A percentile compares a stretch with the other conserved stretches of the same genome.
These are phyloP conservation scores for Bipolaris bicolor DNA, from an alignment of 2,329 filamentous ascomycete species.

Conservation along the genomic window DNA sequence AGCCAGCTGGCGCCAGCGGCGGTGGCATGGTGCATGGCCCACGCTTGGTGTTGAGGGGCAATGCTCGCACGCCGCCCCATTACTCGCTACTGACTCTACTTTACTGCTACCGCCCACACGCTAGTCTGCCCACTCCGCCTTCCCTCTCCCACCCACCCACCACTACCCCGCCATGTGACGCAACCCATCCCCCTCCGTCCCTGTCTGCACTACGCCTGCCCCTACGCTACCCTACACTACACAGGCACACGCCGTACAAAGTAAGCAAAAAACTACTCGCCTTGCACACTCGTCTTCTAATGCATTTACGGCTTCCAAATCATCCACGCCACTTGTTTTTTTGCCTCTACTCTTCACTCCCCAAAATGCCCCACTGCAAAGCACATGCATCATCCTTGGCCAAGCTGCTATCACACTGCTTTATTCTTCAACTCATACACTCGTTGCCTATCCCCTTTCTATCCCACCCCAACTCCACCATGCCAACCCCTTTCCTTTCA, in stretches of 20 bases:
- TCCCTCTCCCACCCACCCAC: background rate
- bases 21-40: conserved; percentile 35
- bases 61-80: conserved; percentile 2
- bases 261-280: too few species aligned
- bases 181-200: background rate
- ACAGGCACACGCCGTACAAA: too few species aligned
- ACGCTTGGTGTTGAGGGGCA: conserved; percentile 42
- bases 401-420: conserved; percentile 14
- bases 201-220: background rate
- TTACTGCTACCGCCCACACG: background rate
- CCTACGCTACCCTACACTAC: background rate
- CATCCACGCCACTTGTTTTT: background rate
- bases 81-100: conserved; percentile 5
- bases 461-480: conserved; percentile 2
- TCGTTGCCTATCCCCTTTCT: background rate
- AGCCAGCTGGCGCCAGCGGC: conserved; percentile 24
- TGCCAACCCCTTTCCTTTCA: background rate
- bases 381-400: conserved; percentile 1
- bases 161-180: conserved; percentile 1
- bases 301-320: background rate
- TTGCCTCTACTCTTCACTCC: background rate
- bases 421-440: background rate
- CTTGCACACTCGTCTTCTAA: background rate
- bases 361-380: background rate
- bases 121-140: background rate